Conservation (phyloP, 2,329 filamentous ascomycete species). For the Paracorniculantispora psalliotae region DNA sequence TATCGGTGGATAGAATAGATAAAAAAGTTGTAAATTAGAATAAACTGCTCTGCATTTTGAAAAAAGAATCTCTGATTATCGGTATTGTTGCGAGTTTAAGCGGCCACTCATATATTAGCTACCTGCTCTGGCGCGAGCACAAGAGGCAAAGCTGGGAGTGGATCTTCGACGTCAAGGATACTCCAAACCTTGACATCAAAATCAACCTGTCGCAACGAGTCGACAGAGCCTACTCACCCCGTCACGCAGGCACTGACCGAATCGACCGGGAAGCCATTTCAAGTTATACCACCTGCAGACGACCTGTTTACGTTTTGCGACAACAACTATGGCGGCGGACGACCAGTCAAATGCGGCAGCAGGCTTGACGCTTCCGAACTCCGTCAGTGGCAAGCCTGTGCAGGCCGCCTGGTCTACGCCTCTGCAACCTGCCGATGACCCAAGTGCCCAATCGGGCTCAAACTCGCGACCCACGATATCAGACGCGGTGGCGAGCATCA, state of each 20-base stretch:
- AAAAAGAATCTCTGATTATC: not conserved
- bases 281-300: not conserved
- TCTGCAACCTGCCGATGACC: slow-evolving; percentile 12
- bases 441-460: slow-evolving; percentile 15
- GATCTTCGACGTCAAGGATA: not conserved
- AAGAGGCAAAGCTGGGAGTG: not conserved
- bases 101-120: no score
- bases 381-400: slow-evolving; percentile 8
- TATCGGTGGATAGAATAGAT: no score
- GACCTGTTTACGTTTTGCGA: not conserved
- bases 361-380: slow-evolving; percentile 4
- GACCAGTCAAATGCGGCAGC: not conserved
- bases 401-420: slow-evolving; percentile 8
- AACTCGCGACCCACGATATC: slow-evolving; percentile 36
- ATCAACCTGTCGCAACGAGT: not conserved
- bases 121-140: not conserved
- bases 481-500: slow-evolving; percentile 64
- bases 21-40: not conserved
- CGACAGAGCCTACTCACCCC: not conserved
- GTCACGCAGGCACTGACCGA: not conserved
- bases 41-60: not conserved
- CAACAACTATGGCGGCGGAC: not conserved
- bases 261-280: not conserved
- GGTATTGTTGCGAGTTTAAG: not conserved
- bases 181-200: not conserved